These are phyloP conservation scores for Trichoderma semiorbis DNA, from an alignment of 2,329 filamentous ascomycete species.

Conservation along the genomic window DNA sequence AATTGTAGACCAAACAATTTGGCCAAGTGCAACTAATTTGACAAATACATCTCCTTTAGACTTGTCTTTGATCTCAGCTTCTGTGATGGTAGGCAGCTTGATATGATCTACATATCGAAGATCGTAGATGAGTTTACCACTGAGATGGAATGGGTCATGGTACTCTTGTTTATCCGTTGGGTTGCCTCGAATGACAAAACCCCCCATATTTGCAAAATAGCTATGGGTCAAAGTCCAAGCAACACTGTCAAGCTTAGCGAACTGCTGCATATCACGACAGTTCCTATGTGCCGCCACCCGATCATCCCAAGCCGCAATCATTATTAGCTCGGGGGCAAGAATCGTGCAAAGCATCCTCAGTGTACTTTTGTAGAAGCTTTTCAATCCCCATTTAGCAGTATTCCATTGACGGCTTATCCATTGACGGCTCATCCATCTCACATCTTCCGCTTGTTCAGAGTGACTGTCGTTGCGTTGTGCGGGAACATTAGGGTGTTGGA, in stretches of 20 bases:
- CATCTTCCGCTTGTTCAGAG: not conserved
- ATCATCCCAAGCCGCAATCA: not conserved
- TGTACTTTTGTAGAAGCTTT: not conserved
- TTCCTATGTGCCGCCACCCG: accelerated
- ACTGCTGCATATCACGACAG: not conserved
- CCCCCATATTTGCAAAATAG: not conserved
- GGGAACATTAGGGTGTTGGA: not conserved
- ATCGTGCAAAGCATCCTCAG: not conserved
- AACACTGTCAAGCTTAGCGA: not conserved
- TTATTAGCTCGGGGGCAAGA: not conserved
- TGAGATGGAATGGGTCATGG: not conserved
- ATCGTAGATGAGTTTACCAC: accelerated
- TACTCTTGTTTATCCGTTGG: too few relatives aligned
- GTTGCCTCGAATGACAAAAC: not conserved
- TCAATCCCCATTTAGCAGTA: not conserved
- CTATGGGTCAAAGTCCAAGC: not conserved
- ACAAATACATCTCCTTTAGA: not conserved
- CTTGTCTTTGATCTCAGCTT: not conserved
- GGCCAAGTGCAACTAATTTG: not conserved
- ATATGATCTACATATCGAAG: not conserved
- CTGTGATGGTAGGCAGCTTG: not conserved
- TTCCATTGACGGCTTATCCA: not conserved
- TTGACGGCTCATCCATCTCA: not conserved
- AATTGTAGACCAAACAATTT: not conserved
- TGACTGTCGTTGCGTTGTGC: not conserved